Conservation (phyloP, 2,329 filamentous ascomycete genomes). For the Sclerotinia glacialis region DNA sequence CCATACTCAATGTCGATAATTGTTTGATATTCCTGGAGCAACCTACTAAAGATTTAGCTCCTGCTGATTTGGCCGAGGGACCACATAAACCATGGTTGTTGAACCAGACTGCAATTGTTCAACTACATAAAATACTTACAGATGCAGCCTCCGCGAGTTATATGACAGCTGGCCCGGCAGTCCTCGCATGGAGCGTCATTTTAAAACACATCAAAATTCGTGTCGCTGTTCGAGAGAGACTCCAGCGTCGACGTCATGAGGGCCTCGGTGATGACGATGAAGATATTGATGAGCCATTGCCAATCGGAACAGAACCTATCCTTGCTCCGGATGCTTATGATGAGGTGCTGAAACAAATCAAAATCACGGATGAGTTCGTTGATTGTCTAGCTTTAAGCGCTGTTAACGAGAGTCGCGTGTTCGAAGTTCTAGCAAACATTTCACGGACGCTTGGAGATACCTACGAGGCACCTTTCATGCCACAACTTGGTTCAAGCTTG, state of each 20-base stretch:
- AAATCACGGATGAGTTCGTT: constrained; percentile 43
- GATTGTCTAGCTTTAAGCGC: constrained; percentile 47
- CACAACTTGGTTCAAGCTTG: constrained; percentile 41
- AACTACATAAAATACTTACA: constrained; percentile 70
- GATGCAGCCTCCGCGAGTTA: constrained; percentile 52
- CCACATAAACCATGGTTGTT: constrained; percentile 61
- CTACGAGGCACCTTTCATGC: constrained; percentile 42
- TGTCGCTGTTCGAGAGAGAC: constrained; percentile 16
- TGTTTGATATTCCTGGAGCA: constrained; percentile 26
- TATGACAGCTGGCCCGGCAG: constrained; percentile 66
- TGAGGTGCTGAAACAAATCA: constrained; percentile 46
- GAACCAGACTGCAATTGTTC: constrained; percentile 65
- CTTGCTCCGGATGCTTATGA: constrained; percentile 39
- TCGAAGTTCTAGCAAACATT: constrained; percentile 47
- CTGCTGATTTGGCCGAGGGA: constrained; percentile 30
- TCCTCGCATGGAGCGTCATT: constrained; percentile 79
- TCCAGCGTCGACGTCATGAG: constrained; percentile 19
- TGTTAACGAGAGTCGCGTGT: constrained; percentile 47
- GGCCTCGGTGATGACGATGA: constrained; percentile 13
- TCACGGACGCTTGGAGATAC: constrained; percentile 44
- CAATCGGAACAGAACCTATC: constrained; percentile 47
- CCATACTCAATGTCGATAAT: constrained; percentile 59
- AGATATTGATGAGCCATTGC: constrained; percentile 51
- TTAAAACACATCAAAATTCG: constrained; percentile 56
- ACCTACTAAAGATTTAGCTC: constrained; percentile 41